Conservation (phyloP, 345 rosid species). For the Cardamine chenopodiifolia region DNA sequence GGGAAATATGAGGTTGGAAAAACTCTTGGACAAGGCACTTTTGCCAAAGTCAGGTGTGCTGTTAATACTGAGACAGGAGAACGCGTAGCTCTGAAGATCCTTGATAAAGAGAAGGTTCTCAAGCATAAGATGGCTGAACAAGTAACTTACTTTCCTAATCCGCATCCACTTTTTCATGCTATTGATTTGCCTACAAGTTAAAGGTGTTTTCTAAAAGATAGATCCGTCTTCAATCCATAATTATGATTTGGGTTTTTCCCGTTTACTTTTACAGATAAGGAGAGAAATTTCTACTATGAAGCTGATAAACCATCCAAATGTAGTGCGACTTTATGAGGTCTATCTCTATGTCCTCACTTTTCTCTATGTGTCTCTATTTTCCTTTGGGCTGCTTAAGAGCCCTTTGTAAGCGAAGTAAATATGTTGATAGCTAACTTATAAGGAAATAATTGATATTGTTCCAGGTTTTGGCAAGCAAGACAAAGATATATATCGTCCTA, state of each 20-base stretch:
- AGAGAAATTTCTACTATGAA: constrained; percentile 93
- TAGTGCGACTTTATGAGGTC: constrained; percentile 85
- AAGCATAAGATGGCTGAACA: constrained; percentile 94
- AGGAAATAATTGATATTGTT: constrained; percentile 11
- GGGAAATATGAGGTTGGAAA: constrained; percentile 94
- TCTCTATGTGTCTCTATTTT: constrained; percentile 29
- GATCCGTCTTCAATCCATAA: constrained; percentile 12
- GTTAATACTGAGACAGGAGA: constrained; percentile 68
- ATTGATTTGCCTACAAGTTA: neutral
- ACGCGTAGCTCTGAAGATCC: constrained; percentile 87
- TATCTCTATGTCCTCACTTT: constrained; percentile 23
- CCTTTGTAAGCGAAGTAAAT: neutral
- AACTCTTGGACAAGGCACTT: constrained; percentile 94
- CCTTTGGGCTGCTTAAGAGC: neutral
- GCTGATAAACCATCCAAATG: constrained; percentile 91
- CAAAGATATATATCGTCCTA: constrained; percentile 68
- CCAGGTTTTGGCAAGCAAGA: constrained; percentile 82
- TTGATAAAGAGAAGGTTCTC: constrained; percentile 94
- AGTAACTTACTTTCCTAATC: constrained; percentile 43
- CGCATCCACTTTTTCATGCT: neutral
- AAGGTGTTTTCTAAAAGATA: neutral
- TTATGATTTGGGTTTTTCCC: constrained; percentile 6
- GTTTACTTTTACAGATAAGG: constrained; percentile 64
- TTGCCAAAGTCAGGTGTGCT: constrained; percentile 96
- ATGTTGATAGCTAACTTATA: constrained; percentile 4